Conservation (phyloP, 1,284 basidiomycete genomes). For the Pyrrhoderma noxium region DNA sequence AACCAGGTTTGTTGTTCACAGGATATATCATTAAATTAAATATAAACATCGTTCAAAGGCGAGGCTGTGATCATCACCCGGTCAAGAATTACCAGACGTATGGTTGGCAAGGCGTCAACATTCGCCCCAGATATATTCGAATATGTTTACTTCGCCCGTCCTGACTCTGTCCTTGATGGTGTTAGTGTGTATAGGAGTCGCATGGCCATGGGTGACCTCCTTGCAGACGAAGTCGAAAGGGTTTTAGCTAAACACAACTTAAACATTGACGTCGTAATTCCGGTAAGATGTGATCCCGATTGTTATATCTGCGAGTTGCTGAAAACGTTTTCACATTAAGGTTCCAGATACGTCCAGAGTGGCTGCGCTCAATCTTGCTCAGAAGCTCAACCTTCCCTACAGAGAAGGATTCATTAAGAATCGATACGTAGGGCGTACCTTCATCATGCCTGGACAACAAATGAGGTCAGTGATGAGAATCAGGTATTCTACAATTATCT, state of each 20-base stretch:
- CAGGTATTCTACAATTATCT: conserved; percentile 1
- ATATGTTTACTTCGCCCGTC: conserved; percentile 97
- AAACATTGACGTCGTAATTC: conserved; percentile 91
- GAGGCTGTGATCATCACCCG: conserved; percentile 96
- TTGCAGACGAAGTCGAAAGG: conserved; percentile 81
- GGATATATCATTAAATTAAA: background rate
- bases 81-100: conserved; percentile 61
- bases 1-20: conserved; percentile 54
- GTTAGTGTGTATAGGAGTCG: conserved; percentile 95
- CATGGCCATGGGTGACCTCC: conserved; percentile 98
- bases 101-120: conserved; percentile 59
- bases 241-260: conserved; percentile 67
- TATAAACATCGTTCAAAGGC: conserved; percentile 36
- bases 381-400: conserved; percentile 86
- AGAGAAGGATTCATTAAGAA: conserved; percentile 99
- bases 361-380: conserved; percentile 92
- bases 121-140: conserved; percentile 99
- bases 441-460: conserved; percentile 99
- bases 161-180: conserved; percentile 96
- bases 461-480: conserved; percentile 49
- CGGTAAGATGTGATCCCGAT: conserved; percentile 43
- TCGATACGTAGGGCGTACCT: conserved; percentile 95
- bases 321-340: conserved; percentile 28
- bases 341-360: conserved; percentile 96
- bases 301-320: conserved; percentile 5